phyloP scores from a whole-genome alignment of 768 basidiomycete species.

The Pleurotus djamor region DNA sequence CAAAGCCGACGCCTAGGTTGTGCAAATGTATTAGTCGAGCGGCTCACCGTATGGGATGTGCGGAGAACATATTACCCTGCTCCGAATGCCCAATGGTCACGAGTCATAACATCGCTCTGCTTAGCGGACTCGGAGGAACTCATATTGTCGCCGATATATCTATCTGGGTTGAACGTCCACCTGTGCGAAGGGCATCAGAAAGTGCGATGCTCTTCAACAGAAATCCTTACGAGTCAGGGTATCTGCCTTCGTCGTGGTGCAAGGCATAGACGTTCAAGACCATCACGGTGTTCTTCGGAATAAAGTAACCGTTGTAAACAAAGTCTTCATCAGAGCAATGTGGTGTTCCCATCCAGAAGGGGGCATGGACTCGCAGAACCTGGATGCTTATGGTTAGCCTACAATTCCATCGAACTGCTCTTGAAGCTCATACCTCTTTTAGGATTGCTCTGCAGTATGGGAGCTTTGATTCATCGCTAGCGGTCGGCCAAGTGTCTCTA shows the following conservation, averaged over 20 bases:
- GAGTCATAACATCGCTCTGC: slow-evolving; percentile 21
- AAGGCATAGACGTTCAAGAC: slow-evolving; percentile 25
- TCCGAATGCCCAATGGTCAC: slow-evolving; percentile 37
- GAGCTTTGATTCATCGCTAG: slow-evolving; percentile 18
- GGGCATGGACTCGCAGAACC: slow-evolving; percentile 18
- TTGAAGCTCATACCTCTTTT: slow-evolving; percentile 15
- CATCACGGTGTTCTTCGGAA: slow-evolving; percentile 24
- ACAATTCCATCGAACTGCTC: background rate
- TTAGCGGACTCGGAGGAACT: slow-evolving; percentile 25
- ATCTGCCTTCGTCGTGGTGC: slow-evolving; percentile 22
- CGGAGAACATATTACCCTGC: slow-evolving; percentile 22
- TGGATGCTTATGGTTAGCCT: background rate
- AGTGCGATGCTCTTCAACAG: background rate
- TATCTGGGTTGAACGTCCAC: slow-evolving; percentile 27
- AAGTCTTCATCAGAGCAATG: slow-evolving; percentile 25
- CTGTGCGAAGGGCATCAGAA: background rate
- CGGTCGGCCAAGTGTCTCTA: slow-evolving; percentile 19
- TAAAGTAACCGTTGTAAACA: slow-evolving; percentile 25
- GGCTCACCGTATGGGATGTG: background rate
- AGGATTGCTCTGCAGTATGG: slow-evolving; percentile 25
- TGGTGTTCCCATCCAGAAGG: slow-evolving; percentile 23
- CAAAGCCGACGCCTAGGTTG: slow-evolving; percentile 23
- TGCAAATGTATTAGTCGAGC: too few species aligned
- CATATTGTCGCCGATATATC: slow-evolving; percentile 25
- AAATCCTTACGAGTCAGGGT: slow-evolving; percentile 25